Conservation (phyloP, 345 rosid genomes). For the Populus deltoides region DNA sequence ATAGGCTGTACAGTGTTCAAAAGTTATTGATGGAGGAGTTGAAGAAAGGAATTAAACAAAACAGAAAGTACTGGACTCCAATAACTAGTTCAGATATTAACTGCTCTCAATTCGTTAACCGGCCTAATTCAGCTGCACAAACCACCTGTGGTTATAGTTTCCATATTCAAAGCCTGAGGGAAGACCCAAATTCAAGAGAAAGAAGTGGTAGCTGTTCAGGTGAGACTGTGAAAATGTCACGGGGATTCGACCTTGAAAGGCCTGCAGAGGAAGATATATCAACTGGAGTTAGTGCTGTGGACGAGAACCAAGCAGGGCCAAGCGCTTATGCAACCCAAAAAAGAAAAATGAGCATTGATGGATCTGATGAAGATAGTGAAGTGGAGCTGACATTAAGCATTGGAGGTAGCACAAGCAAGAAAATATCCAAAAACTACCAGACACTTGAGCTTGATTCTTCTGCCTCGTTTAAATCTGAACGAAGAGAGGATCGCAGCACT, state of each 20-base stretch:
- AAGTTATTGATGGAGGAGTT: constrained; percentile 60
- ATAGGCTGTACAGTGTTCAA: constrained; percentile 66
- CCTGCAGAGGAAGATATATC: constrained; percentile 39
- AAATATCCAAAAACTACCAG: constrained; percentile 6
- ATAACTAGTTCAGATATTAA: constrained; percentile 17
- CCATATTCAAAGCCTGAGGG: constrained; percentile 17
- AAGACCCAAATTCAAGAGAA: constrained; percentile 41
- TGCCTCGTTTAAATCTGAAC: constrained; percentile 29
- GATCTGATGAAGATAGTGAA: constrained; percentile 42
- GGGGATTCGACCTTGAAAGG: constrained; percentile 47
- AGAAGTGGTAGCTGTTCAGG: constrained; percentile 50
- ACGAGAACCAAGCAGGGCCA: constrained; percentile 31
- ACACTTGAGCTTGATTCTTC: constrained; percentile 27
- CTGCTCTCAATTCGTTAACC: constrained; percentile 19
- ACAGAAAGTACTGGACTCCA: constrained; percentile 22
- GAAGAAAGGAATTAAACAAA: constrained; percentile 43
- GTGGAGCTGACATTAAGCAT: constrained; percentile 71
- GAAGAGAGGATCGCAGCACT: constrained; percentile 41
- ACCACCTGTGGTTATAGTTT: constrained; percentile 14
- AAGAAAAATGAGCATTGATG: constrained; percentile 16
- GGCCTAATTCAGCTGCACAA: constrained; percentile 19
- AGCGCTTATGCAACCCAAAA: constrained; percentile 17
- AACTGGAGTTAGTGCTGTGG: constrained; percentile 22
- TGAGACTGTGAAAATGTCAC: constrained; percentile 26
- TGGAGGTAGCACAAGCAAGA: constrained; percentile 42